Evolutionary conservation across 345 rosid species (phyloP), one percentile per base, ranked within the genome.

Genomic region (Litchi chinensis): DNA sequence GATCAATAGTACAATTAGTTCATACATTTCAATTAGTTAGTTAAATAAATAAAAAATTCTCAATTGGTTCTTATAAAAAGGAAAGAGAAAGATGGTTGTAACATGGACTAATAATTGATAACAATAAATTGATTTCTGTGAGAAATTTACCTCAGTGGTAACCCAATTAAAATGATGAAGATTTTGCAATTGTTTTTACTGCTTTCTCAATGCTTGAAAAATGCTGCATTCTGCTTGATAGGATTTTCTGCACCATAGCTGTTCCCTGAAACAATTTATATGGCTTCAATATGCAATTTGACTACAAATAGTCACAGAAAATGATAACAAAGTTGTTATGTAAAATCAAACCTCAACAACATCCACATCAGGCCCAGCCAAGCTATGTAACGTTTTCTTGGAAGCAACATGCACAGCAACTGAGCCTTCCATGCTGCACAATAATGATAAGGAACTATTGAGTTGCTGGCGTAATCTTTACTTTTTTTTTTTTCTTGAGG

Each of bases 321-420:
- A 80, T 18, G 66, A 11, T 37, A 16, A 52, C n/a, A 46, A 68
- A 39, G 28, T 39, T 68, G 56, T 59, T 48, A 12, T 28, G n/a
- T 28, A 70, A 77, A 83, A 81, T 18, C 85, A 75, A 80, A 94
- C 99, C 98, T 93, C 99, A 39, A 95, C 97, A 80, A 95, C 99
- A 83, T 95, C 99, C 73, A 95, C 95, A 72, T 94, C 92, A 74
- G 94, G 78, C 64, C 99, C 99, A 67, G 93, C 91, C 90, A 96
- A 86, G 80, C 79, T 89, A 79, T 79, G 84, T 57, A 94, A 85
- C 57, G 76, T 82, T 85, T 88, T 96, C 84, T 81, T 90, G n/a
- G 98, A 95, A 76, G 98, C 97, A 77, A 96, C 91, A 81, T 96
- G 97, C 63, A 94, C 91, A 60, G 97, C 97, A 13, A 96, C 94